Percentiles rank a stretch among this genome's conserved stretches.
Evolutionary conservation across 352 stramenopile genomes (phyloP).

Genomic region (Thraustochytrium sp.): DNA sequence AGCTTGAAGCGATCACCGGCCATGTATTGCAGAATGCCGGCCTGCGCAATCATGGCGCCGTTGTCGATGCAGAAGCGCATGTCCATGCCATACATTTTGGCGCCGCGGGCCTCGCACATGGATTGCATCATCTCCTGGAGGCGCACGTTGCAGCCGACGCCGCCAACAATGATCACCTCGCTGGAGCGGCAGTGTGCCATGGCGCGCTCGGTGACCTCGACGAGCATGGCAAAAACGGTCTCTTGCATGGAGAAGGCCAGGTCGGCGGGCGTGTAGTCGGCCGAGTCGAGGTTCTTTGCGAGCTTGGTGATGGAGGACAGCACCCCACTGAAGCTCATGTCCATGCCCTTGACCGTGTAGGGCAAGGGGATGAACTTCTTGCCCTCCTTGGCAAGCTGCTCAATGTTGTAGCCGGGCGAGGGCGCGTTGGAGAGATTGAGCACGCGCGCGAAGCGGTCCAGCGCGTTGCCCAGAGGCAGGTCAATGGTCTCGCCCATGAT

Average conservation of each 20-base stretch:
- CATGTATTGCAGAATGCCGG: conserved; percentile 93
- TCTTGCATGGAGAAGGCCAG: conserved; percentile 99
- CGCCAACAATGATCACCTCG: conserved; percentile 96
- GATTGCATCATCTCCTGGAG: conserved; percentile 95
- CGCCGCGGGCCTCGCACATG: conserved; percentile 91
- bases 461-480: conserved; percentile 98
- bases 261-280: conserved; percentile 86
- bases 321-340: conserved; percentile 96
- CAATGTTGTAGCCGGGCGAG: conserved; percentile 97
- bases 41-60: conserved; percentile 99
- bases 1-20: conserved; percentile 81
- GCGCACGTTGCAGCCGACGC: conserved; percentile 91
- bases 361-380: conserved; percentile 87
- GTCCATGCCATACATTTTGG: conserved; percentile 94
- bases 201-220: conserved; percentile 99
- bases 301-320: conserved; percentile 92
- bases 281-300: conserved; percentile 52
- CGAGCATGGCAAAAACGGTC: conserved; percentile 99
- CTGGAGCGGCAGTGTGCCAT: conserved; percentile 95
- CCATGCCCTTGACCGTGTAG: conserved; percentile 92
- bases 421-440: conserved; percentile 96
- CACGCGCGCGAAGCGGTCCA: conserved; percentile 92
- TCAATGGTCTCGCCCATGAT: conserved; percentile 99
- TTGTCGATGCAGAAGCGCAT: conserved; percentile 99
- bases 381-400: conserved; percentile 88